Base-by-base conservation (phyloP, 2,329 filamentous ascomycete species). In the Fusarium secorum region DNA sequence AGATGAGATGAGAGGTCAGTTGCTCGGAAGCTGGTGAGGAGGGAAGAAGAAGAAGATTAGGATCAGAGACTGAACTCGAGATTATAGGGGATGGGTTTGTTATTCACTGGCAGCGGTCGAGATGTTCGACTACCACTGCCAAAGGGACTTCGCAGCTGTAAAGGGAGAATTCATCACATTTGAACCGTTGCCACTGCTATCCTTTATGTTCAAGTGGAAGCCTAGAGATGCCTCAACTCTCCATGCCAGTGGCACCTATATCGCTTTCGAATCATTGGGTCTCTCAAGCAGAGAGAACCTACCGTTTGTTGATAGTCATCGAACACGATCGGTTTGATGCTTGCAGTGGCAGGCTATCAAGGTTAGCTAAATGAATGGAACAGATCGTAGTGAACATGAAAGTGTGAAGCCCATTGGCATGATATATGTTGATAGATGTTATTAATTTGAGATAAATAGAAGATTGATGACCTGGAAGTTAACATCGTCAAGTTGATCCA, bases 221-320 rank as follows among this genome's bases (percentile, higher is more conserved):
- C 32, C 13, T 22, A 18, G 3, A 44, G 9, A 3, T 28, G 26
- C 4, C 15, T 54, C 20, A 7, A 11, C 0, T 6, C 7, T 28
- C 9, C 2, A 15, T 17, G 7, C 1, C 18, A 20, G 41, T 20
- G 45, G 20, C 15, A 17, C 2, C 0, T 9, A 9, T 11, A 20
- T 32, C 5, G 4, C 0, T 18, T 4, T 45, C n/a, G 5, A 15
- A 7, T 39, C 11, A 11, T 35, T 6, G 7, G 22, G 17, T 0
- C 15, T 1, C 8, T 32, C 15, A 5, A 24, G 1, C 6, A 33
- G 3, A 11, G 11, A 22, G 45, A 17, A 17, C 4, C 1, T 15
- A 4, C 7, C 2, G 26, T 39, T 17, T 28, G 8, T 7, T 33
- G 8, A 22, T 9, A 28, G 10, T n/a, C 11, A 33, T 20, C 13